Percentiles rank a stretch among this genome's conserved stretches.
Conservation (phyloP, 2,329 filamentous ascomycete species). For the Arthrobotrys musiformis region DNA sequence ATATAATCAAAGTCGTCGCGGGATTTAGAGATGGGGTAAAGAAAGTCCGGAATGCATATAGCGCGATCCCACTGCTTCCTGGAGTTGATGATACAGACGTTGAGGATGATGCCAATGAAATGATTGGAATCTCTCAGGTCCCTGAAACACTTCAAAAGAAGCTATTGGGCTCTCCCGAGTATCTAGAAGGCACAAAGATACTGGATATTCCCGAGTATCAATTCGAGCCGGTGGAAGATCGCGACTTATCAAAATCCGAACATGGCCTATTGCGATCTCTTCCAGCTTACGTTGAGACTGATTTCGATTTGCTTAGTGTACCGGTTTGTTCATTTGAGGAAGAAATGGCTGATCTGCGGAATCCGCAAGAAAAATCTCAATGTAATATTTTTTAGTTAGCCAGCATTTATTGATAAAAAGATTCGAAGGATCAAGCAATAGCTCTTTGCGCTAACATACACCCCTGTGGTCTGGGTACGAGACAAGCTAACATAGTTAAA, state of each 20-base stretch:
- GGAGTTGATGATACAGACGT: background rate
- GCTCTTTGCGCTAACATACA: too few species aligned
- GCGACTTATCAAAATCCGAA: background rate
- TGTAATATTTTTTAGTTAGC: constrained; percentile 18
- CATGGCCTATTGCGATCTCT: background rate
- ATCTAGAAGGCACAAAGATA: background rate
- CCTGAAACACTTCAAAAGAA: background rate
- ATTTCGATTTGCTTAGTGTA: background rate
- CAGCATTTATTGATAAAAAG: too few species aligned
- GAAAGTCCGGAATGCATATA: constrained; percentile 10
- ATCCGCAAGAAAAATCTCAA: background rate
- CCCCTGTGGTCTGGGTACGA: too few species aligned
- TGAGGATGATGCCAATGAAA: background rate
- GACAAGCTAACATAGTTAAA: too few species aligned
- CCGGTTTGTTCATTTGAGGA: background rate
- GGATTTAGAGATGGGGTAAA: constrained; percentile 16
- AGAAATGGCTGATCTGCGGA: background rate
- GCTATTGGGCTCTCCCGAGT: background rate
- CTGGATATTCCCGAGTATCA: background rate
- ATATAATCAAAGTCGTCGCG: constrained; percentile 5
- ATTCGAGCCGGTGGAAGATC: background rate
- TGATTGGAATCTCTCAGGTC: background rate
- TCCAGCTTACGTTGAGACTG: constrained; percentile 10
- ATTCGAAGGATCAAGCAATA: too few species aligned
- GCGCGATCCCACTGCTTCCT: constrained; percentile 27